phyloP scores from a whole-genome alignment of 169 alveolate genomes.

The Ichthyophthirius multifiliis region DNA sequence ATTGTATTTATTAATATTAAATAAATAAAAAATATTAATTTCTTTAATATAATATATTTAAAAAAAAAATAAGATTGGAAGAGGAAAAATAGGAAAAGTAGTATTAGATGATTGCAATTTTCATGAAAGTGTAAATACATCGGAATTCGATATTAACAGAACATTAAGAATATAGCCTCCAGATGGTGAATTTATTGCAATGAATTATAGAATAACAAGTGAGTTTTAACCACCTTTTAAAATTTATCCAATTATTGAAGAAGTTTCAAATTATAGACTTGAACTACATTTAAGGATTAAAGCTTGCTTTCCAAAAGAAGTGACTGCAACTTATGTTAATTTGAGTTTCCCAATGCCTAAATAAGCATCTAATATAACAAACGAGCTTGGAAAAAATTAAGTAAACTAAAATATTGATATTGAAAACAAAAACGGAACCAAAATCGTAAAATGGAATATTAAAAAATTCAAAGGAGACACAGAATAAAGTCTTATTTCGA shows the following conservation, averaged over 20 bases:
- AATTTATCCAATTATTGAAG: constrained; percentile 79
- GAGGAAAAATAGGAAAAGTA: constrained; percentile 62
- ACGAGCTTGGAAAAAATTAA: constrained; percentile 36
- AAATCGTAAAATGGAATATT: constrained; percentile 88
- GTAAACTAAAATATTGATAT: constrained; percentile 22
- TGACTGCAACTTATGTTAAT: constrained; percentile 78
- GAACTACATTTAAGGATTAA: constrained; percentile 82
- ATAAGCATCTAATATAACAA: constrained; percentile 53
- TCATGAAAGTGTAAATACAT: constrained; percentile 93
- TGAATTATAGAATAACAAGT: constrained; percentile 92
- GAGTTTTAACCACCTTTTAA: constrained; percentile 82
- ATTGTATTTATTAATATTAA: constrained; percentile 4
- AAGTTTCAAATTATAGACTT: constrained; percentile 70
- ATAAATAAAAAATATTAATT: too few relatives aligned
- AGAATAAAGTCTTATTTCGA: constrained; percentile 56
- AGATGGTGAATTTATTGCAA: constrained; percentile 95
- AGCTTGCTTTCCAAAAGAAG: constrained; percentile 86
- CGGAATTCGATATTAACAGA: constrained; percentile 83
- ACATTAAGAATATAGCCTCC: constrained; percentile 93
- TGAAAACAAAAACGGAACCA: constrained; percentile 67
- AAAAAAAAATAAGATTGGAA: constrained; percentile 26
- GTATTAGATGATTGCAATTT: constrained; percentile 92
- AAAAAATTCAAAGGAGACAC: constrained; percentile 88
- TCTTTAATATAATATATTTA: not conserved
- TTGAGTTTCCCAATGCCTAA: constrained; percentile 85